phyloP scores from a whole-genome alignment of 1,284 basidiomycete genomes.

The Ustilago crameri region DNA sequence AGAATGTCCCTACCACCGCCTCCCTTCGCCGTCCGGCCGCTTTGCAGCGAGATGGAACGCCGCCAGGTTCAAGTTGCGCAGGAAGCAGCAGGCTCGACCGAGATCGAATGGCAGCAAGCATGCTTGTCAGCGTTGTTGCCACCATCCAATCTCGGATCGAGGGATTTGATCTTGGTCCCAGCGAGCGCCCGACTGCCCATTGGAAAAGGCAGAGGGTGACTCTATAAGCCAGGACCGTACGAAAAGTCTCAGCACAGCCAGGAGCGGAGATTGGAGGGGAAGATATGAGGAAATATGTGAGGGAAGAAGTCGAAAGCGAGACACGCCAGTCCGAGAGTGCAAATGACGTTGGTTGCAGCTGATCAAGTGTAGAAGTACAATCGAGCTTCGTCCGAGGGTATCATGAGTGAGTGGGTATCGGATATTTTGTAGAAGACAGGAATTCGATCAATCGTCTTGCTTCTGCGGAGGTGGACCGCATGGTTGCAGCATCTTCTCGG shows the following conservation, averaged over 20 bases:
- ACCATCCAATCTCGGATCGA: conserved; percentile 5
- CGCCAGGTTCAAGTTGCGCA: conserved; percentile 56
- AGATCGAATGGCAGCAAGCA: conserved; percentile 4
- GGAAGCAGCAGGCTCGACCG: conserved; percentile 43
- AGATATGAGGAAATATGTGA: neutral
- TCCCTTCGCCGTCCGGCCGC: conserved; percentile 56
- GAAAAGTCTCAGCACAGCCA: conserved; percentile 16
- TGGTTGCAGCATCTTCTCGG: conserved; percentile 91
- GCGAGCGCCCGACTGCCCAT: conserved; percentile 53
- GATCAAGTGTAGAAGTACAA: conserved; percentile 19
- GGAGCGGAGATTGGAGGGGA: neutral
- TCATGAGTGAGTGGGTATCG: conserved; percentile 22
- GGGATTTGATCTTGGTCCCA: conserved; percentile 53
- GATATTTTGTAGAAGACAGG: neutral
- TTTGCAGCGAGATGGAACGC: conserved; percentile 49
- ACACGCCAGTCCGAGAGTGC: neutral
- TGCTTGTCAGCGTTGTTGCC: conserved; percentile 46
- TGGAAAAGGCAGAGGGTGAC: conserved; percentile 56
- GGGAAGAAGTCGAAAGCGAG: conserved; percentile 2
- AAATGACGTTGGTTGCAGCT: neutral
- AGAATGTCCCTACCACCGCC: conserved; percentile 50
- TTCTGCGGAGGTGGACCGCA: conserved; percentile 94
- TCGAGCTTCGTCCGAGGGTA: conserved; percentile 14
- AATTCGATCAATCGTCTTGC: conserved; percentile 76
- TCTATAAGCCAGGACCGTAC: conserved; percentile 56